These are phyloP conservation scores for Melastoma malabathricum DNA, from an alignment of 345 rosid species.

Conservation along the genomic window DNA sequence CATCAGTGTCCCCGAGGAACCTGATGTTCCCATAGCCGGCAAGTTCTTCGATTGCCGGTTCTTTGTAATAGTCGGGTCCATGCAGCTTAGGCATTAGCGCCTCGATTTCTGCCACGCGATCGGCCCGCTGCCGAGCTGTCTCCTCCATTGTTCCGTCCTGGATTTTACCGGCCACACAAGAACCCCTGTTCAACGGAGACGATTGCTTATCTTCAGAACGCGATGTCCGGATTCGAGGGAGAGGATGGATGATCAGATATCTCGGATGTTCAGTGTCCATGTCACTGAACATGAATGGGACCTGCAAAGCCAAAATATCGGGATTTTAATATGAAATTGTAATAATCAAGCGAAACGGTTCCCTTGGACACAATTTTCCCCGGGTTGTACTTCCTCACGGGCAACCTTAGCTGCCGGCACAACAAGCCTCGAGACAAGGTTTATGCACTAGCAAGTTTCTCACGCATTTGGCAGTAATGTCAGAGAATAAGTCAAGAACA, in stretches of 20 bases:
- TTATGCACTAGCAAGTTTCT: no score
- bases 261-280: constrained; percentile 74
- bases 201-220: constrained; percentile 32
- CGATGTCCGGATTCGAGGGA: constrained; percentile 31
- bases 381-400: constrained; percentile 62
- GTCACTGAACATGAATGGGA: no score
- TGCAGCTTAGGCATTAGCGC: constrained; percentile 85
- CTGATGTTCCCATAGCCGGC: constrained; percentile 78
- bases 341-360: constrained; percentile 7
- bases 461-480: constrained; percentile 41
- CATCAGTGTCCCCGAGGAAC: constrained; percentile 79
- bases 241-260: constrained; percentile 55
- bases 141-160: constrained; percentile 25
- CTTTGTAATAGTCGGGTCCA: constrained; percentile 64
- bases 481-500: background rate
- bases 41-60: constrained; percentile 73
- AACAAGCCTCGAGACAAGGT: constrained; percentile 54
- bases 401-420: constrained; percentile 49
- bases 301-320: constrained; percentile 28
- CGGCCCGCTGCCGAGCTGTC: constrained; percentile 40
- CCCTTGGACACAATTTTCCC: constrained; percentile 39
- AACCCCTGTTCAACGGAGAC: constrained; percentile 3
- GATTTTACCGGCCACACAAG: constrained; percentile 17
- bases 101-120: constrained; percentile 57
- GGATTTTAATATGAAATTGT: background rate